Evolutionary conservation across 2,329 filamentous ascomycete genomes (phyloP).

Genomic region (Phyllosticta citribraziliensis): DNA sequence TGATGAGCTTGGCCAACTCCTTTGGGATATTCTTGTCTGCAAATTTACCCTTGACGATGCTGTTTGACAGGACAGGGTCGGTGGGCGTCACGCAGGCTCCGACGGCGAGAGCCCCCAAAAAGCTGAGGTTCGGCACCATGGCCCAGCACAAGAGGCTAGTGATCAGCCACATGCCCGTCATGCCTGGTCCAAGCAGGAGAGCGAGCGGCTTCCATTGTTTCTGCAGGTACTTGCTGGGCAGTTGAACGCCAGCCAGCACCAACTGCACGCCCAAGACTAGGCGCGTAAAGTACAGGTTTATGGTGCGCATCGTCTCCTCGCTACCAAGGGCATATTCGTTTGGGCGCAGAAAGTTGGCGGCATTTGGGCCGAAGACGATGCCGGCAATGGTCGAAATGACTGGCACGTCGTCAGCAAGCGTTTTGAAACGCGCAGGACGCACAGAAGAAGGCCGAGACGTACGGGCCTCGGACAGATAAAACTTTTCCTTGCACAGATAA

Average conservation of each 20-base stretch:
- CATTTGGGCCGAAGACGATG: constrained; percentile 67
- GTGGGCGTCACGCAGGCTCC: constrained; percentile 87
- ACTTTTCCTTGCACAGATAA: constrained; percentile 79
- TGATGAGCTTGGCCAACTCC: constrained; percentile 60
- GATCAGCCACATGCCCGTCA: constrained; percentile 77
- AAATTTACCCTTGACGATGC: constrained; percentile 88
- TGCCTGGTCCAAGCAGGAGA: constrained; percentile 70
- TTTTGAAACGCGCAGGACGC: neutral
- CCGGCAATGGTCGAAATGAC: constrained; percentile 78
- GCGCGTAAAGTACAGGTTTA: constrained; percentile 76
- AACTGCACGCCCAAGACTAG: constrained; percentile 86
- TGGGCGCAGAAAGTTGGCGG: constrained; percentile 62
- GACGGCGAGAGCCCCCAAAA: constrained; percentile 70
- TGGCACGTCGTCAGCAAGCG: constrained; percentile 23
- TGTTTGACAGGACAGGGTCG: constrained; percentile 77
- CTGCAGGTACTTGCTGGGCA: constrained; percentile 72
- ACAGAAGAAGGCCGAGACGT: constrained; percentile 29
- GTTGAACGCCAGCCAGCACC: constrained; percentile 76
- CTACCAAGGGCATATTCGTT: constrained; percentile 57
- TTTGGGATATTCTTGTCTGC: constrained; percentile 83
- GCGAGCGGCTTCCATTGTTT: constrained; percentile 68
- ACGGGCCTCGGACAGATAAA: constrained; percentile 86
- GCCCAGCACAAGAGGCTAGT: constrained; percentile 74
- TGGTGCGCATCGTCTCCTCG: constrained; percentile 51
- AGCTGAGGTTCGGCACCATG: constrained; percentile 59